Base-by-base conservation (phyloP, 352 stramenopile species). In the Synura sp. region DNA sequence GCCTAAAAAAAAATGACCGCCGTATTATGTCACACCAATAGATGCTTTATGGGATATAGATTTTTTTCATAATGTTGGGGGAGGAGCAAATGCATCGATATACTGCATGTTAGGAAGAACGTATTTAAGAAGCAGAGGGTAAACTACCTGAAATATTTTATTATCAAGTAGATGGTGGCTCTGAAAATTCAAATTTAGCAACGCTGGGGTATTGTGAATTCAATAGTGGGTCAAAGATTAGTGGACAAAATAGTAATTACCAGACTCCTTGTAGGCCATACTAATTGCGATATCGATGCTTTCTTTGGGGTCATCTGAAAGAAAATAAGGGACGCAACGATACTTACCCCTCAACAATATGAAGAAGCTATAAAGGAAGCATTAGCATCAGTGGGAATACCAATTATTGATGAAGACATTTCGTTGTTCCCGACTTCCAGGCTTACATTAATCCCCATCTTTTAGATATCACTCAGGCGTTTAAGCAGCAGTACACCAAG, bases 141-240 rank as follows among this genome's bases (percentile, higher is more conserved):
- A 3, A 35, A 12, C 38, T 75, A 15, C 60, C 60, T 9, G 22
- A 75, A 12, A 49, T 27, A 14, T 22, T 42, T 34, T 75, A 44
- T 75, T 49, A 49, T 75, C 60, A 75, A 49, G 33, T 75, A 9
- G 60, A 75, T 75, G 60, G 60, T 44, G 60, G 60, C n/a, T 29
- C 3, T 19, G 60, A 75, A 27, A 75, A 75, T 34, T n/a, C 60
- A 27, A 22, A 4, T 17, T 34, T 34, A 22, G 60, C 14, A 31
- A 22, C 33, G 5, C n/a, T 27, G 5, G 5, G 1, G 2, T 7
- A 49, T 29, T 75, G 60, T 34, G 60, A 75, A 33, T 22, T 75
- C 1, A n/a, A 29, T 75, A 3, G 22, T 75, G n/a, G 60, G 32
- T 36, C 3, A 9, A 9, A 3, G 60, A 49, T n/a, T 75, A 31